These are phyloP conservation scores for Starmerella riodocensis DNA, from an alignment of 805 yeast species.

Conservation along the genomic window DNA sequence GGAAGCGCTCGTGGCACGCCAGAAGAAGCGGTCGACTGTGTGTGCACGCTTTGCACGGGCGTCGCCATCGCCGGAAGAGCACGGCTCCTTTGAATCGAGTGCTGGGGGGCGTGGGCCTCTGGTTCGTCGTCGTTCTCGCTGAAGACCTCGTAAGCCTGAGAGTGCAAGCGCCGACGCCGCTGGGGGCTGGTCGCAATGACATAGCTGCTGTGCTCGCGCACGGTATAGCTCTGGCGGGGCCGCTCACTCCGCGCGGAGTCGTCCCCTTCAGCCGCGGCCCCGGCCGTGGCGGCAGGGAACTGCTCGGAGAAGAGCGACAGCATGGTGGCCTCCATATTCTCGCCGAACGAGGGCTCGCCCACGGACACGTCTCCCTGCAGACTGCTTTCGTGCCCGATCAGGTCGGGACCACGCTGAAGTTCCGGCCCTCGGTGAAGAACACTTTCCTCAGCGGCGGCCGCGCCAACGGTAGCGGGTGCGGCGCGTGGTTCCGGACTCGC, in stretches of 20 bases:
- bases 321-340: constrained; percentile 15
- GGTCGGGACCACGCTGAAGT: too few relatives aligned
- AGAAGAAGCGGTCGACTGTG: too few relatives aligned
- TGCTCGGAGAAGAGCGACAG: constrained; percentile 8
- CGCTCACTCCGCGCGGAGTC: too few relatives aligned
- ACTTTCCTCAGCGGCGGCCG: too few relatives aligned
- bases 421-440: too few relatives aligned
- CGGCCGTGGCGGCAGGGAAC: neutral
- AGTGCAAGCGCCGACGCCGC: neutral
- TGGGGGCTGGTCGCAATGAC: constrained; percentile 18
- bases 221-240: constrained; percentile 8
- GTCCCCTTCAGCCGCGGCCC: neutral
- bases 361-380: constrained; percentile 8
- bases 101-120: neutral
- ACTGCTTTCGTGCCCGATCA: neutral
- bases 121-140: constrained; percentile 3
- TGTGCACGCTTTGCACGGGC: too few relatives aligned
- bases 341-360: constrained; percentile 15
- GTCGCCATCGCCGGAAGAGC: neutral
- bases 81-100: constrained; percentile 6
- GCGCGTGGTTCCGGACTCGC: too few relatives aligned
- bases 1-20: too few relatives aligned
- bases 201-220: constrained; percentile 16
- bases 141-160: constrained; percentile 11
- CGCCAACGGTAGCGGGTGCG: too few relatives aligned